Conservation (phyloP, 176 grass and related monocot genomes). For the Musa beccarii region DNA sequence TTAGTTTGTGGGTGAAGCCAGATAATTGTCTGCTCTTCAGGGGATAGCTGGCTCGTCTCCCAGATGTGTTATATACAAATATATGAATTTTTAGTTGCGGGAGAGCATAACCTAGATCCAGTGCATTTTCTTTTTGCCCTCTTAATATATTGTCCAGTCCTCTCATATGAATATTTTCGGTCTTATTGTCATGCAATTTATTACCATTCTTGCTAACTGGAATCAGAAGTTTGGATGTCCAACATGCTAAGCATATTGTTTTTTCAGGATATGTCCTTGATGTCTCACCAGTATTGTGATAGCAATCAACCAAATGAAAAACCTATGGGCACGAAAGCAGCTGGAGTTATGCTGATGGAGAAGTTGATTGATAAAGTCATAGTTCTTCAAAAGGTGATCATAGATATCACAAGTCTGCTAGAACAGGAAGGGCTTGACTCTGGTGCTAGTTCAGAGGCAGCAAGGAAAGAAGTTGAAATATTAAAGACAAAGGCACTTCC, state of each 20-base stretch:
- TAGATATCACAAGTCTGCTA: conserved; percentile 23
- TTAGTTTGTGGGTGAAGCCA: too few relatives aligned
- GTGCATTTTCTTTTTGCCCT: too few relatives aligned
- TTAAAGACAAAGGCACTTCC: conserved; percentile 28
- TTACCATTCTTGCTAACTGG: too few relatives aligned
- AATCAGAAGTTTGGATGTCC: neutral
- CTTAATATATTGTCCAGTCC: too few relatives aligned
- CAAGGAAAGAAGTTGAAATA: conserved; percentile 29
- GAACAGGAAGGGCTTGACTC: conserved; percentile 37
- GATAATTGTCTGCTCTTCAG: too few relatives aligned
- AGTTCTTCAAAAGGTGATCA: conserved; percentile 38
- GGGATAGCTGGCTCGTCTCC: too few relatives aligned
- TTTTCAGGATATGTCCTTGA: conserved; percentile 21
- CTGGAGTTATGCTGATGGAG: conserved; percentile 36
- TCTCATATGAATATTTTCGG: too few relatives aligned
- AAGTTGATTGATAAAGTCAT: conserved; percentile 52
- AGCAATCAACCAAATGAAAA: conserved; percentile 2
- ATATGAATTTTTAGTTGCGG: too few relatives aligned
- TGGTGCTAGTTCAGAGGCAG: conserved; percentile 21
- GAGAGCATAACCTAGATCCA: too few relatives aligned
- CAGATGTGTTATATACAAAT: too few relatives aligned
- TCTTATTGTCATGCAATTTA: too few relatives aligned
- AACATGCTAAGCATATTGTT: neutral
- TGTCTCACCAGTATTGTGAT: conserved; percentile 10
- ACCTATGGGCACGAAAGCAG: neutral